phyloP scores from a whole-genome alignment of 2,329 filamentous ascomycete species.

The Plectosphaerella sp. region DNA sequence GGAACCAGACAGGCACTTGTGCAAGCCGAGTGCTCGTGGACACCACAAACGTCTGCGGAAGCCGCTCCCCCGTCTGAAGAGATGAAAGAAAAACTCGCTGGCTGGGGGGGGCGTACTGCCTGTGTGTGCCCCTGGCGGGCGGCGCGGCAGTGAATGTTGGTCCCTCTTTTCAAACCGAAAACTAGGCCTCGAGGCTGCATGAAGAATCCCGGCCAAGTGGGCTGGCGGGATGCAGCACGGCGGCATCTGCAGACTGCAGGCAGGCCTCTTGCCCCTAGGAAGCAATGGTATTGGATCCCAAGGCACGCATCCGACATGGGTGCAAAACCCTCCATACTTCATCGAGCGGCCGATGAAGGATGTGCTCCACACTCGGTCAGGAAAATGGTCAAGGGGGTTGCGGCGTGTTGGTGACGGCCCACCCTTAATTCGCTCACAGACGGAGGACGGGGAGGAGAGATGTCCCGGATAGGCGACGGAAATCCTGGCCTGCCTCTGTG shows the following conservation, averaged over 20 bases:
- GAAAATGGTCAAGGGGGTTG: constrained; percentile 5
- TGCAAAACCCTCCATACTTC: constrained; percentile 8
- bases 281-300: background rate
- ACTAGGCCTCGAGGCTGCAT: background rate
- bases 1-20: too few species aligned
- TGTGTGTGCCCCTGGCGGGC: too few species aligned
- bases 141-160: too few species aligned
- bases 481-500: background rate
- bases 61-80: too few species aligned
- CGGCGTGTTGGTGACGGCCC: background rate
- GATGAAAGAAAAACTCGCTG: too few species aligned
- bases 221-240: background rate
- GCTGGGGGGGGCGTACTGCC: too few species aligned
- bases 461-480: too few species aligned
- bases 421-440: too few species aligned
- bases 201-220: background rate
- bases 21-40: too few species aligned
- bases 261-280: background rate
- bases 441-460: too few species aligned
- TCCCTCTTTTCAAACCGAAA: too few species aligned
- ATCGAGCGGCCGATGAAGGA: constrained; percentile 6
- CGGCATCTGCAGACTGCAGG: background rate
- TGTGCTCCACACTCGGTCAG: constrained; percentile 11
- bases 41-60: too few species aligned
- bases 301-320: constrained; percentile 2